A percentile compares a stretch with the other conserved stretches of the same genome.
Evolutionary conservation across 768 basidiomycete species (phyloP).

Genomic region (Neoboletus subvelutipes): DNA sequence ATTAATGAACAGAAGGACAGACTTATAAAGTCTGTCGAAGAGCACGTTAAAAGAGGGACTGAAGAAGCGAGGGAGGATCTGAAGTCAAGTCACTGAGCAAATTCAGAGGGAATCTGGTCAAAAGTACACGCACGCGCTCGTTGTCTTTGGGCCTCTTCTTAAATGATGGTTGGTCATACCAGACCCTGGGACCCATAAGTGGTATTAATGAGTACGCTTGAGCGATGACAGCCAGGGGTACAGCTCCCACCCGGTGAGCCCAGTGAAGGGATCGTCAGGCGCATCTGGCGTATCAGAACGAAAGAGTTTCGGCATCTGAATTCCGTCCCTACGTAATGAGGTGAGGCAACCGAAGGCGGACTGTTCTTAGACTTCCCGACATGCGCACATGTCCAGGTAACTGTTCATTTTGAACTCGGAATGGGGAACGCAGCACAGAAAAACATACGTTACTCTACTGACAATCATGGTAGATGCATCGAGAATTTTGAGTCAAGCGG

Average conservation of each 20-base stretch:
- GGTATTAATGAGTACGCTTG: slow-evolving; percentile 8
- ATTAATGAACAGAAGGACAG: slow-evolving; percentile 8
- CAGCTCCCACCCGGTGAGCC: background rate
- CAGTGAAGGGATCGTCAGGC: slow-evolving; percentile 8
- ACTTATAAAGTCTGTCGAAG: slow-evolving; percentile 3
- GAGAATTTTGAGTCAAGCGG: background rate
- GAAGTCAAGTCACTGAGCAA: background rate
- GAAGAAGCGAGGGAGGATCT: background rate
- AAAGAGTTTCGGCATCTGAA: slow-evolving; percentile 1
- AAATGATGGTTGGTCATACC: slow-evolving; percentile 12
- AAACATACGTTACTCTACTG: background rate
- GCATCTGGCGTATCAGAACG: slow-evolving; percentile 3
- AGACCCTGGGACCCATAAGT: slow-evolving; percentile 19
- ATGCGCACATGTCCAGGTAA: background rate
- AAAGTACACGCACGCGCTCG: background rate
- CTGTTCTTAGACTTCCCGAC: background rate
- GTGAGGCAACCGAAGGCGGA: background rate
- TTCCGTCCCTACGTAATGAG: slow-evolving; percentile 11
- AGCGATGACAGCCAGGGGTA: background rate
- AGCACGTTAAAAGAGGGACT: background rate
- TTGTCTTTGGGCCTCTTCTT: slow-evolving; percentile 9
- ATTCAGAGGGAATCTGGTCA: slow-evolving; percentile 5
- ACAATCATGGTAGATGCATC: background rate
- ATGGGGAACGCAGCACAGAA: background rate
- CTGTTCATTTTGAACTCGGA: slow-evolving; percentile 1